These are phyloP conservation scores for Adiantum capillusveneris DNA, from an alignment of 75 land plant genomes.

Conservation along the genomic window DNA sequence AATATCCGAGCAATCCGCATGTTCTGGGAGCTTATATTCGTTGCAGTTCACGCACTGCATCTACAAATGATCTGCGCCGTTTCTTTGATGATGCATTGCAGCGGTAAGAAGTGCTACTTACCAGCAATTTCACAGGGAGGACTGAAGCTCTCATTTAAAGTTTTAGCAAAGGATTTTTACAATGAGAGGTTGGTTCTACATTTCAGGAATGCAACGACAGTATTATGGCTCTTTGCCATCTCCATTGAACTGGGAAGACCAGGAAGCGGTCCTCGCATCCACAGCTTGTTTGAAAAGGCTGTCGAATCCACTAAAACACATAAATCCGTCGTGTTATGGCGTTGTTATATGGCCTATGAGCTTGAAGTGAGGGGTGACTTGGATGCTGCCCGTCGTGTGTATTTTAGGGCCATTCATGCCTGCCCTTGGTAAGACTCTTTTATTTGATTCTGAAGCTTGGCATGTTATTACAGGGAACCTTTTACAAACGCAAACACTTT, in stretches of 20 bases:
- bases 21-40: slow-evolving; percentile 36
- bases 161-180: too few relatives aligned
- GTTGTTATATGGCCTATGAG: slow-evolving; percentile 80
- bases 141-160: too few relatives aligned
- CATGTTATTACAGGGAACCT: too few relatives aligned
- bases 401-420: slow-evolving; percentile 94
- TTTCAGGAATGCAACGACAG: slow-evolving; percentile 66
- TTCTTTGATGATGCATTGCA: slow-evolving; percentile 51
- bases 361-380: slow-evolving; percentile 31
- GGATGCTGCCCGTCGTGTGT: slow-evolving; percentile 71
- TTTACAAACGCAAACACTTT: too few relatives aligned
- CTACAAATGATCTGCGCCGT: slow-evolving; percentile 53
- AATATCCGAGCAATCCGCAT: slow-evolving; percentile 68
- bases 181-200: background rate
- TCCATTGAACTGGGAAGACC: slow-evolving; percentile 46
- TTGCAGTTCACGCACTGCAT: slow-evolving; percentile 28
- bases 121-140: too few relatives aligned
- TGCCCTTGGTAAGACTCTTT: slow-evolving; percentile 76
- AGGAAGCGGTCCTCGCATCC: slow-evolving; percentile 65
- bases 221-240: slow-evolving; percentile 69
- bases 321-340: slow-evolving; percentile 79
- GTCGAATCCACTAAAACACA: slow-evolving; percentile 42
- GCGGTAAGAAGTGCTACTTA: slow-evolving; percentile 44
- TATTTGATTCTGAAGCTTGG: too few relatives aligned
- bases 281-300: slow-evolving; percentile 79